Evolutionary conservation across 306 rosid genomes (phyloP).

Genomic region (Mimosa pudica): DNA sequence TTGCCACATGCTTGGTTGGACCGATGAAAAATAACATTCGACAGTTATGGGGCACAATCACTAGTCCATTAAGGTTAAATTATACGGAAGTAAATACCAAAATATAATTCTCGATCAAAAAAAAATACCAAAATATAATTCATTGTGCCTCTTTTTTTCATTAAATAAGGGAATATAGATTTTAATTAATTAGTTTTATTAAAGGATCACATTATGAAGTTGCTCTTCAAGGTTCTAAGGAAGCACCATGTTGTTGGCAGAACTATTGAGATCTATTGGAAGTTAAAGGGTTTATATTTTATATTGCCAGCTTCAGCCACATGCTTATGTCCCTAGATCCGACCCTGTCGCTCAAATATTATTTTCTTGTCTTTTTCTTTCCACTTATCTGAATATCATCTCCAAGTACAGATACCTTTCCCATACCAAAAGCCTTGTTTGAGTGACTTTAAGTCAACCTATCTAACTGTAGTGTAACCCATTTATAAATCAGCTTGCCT

Average conservation of each 20-base stretch:
- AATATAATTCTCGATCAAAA: too few relatives aligned
- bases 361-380: slow-evolving; percentile 44
- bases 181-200: slow-evolving; percentile 24
- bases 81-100: not conserved
- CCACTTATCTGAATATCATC: slow-evolving; percentile 40
- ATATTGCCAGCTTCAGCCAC: slow-evolving; percentile 61
- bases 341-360: slow-evolving; percentile 54
- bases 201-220: slow-evolving; percentile 43
- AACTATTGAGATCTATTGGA: slow-evolving; percentile 39
- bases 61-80: not conserved
- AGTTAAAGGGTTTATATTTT: slow-evolving; percentile 28
- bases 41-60: not conserved
- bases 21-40: slow-evolving; percentile 7
- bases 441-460: not conserved
- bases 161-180: slow-evolving; percentile 13
- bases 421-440: slow-evolving; percentile 23
- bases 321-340: slow-evolving; percentile 78
- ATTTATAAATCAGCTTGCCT: not conserved
- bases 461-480: slow-evolving; percentile 11
- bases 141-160: not conserved
- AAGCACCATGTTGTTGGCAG: slow-evolving; percentile 49
- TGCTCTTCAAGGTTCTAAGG: slow-evolving; percentile 43
- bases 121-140: not conserved
- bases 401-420: slow-evolving; percentile 41
- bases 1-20: not conserved